Base-by-base conservation (phyloP, 805 yeast species). In the Candida gorgasii region DNA sequence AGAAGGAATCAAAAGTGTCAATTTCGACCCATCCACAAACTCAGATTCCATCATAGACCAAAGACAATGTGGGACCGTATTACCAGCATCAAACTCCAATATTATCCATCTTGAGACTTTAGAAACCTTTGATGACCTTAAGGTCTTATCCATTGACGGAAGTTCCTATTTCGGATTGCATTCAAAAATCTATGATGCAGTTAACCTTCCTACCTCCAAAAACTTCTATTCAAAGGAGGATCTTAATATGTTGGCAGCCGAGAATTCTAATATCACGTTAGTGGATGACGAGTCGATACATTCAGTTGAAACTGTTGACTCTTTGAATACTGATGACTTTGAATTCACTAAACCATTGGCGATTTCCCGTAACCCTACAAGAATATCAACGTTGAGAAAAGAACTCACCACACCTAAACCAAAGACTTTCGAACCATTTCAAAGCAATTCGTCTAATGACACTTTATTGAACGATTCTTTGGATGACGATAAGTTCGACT, bases 91-190 rank as follows among this genome's bases (percentile, higher is more conserved):
- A 26, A 75, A 77, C 50, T 67, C 73, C 27, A 63, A 67, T 9
- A 75, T 81, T 13, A 62, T 76, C 13, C 70, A 65, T 17, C 57
- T 80, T 63, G 63, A 71, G n/a, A 61, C 73, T 1, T 53, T 71
- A 4, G 43, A 40, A 12, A 52, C 57, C 12, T 51, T 46, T 30
- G 61, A 60, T 16, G 67, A 63, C 42, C 55, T 61, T 38, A 71
- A 66, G 43, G 60, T 81, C 2, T 48, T 80, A 15, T 76, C 81
- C 42, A 67, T 81, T 35, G 86, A 81, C 54, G 73, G 75, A 0
- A 63, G 74, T 3, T 68, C 80, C 5, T 79, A 70, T 59, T 62
- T 81, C 39, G 85, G 86, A 2, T 59, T 79, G n/a, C 87, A 81
- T 50, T 59, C 67, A 24, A 60, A 61, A 52, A 60, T 68, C 13